Percentiles rank a stretch among this genome's conserved stretches.
phyloP scores from a whole-genome alignment of 2,329 filamentous ascomycete species.

The Cercospora janseana region DNA sequence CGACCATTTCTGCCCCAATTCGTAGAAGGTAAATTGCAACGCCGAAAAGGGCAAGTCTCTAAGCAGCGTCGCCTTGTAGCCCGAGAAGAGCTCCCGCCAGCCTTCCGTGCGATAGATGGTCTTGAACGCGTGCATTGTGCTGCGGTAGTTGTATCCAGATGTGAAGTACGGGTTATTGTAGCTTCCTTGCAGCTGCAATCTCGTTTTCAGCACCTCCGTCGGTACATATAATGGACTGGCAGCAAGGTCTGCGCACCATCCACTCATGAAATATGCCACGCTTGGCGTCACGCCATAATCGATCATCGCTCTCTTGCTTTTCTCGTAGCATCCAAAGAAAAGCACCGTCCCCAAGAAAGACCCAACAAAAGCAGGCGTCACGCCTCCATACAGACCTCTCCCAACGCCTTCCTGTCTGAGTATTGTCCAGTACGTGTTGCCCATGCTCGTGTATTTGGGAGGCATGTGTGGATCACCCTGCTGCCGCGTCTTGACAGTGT shows the following conservation, averaged over 20 bases:
- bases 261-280: constrained; percentile 80
- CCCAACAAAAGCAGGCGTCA: constrained; percentile 82
- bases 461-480: constrained; percentile 93
- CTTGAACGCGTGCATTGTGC: constrained; percentile 75
- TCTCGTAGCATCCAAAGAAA: constrained; percentile 97
- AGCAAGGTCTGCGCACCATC: constrained; percentile 88
- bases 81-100: constrained; percentile 81
- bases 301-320: constrained; percentile 84
- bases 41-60: constrained; percentile 95
- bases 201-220: constrained; percentile 96
- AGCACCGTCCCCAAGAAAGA: constrained; percentile 91
- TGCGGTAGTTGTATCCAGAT: constrained; percentile 94
- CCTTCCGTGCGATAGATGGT: constrained; percentile 85
- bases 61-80: constrained; percentile 94
- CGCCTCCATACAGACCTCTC: constrained; percentile 88
- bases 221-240: constrained; percentile 94
- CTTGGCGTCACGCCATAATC: constrained; percentile 79
- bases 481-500: constrained; percentile 97
- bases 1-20: constrained; percentile 83
- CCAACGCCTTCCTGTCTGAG: constrained; percentile 85
- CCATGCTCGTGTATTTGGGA: constrained; percentile 86
- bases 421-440: constrained; percentile 88
- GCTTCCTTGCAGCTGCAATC: constrained; percentile 88
- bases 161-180: constrained; percentile 93
- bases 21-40: constrained; percentile 96